These are phyloP conservation scores for Bryoglossum gracile DNA, from an alignment of 495 filamentous ascomycete genomes.

Conservation along the genomic window DNA sequence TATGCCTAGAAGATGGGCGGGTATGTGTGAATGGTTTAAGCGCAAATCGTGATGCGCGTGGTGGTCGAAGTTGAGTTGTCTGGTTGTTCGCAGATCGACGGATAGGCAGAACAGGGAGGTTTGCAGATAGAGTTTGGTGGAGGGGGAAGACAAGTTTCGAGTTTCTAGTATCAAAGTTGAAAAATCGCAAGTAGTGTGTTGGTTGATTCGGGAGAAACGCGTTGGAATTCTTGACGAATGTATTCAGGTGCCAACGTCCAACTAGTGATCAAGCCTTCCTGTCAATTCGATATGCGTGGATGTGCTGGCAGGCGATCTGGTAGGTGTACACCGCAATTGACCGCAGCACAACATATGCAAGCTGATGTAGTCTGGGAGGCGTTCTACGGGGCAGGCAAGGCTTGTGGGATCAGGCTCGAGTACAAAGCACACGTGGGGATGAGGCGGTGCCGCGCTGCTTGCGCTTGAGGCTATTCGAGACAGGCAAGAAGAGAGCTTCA, in stretches of 20 bases:
- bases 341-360: slow-evolving; percentile 51
- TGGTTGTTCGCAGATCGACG: not conserved
- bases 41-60: slow-evolving; percentile 1
- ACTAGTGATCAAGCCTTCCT: slow-evolving; percentile 24
- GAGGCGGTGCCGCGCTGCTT: slow-evolving; percentile 23
- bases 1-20: slow-evolving; percentile 25
- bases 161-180: not conserved
- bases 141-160: not conserved
- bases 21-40: slow-evolving; percentile 3
- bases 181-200: not conserved
- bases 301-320: slow-evolving; percentile 51
- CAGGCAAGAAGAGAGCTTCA: slow-evolving; percentile 22
- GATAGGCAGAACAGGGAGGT: slow-evolving; percentile 6
- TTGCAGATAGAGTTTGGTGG: slow-evolving; percentile 4
- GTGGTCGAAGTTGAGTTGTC: slow-evolving; percentile 1
- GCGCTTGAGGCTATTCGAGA: slow-evolving; percentile 27
- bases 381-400: slow-evolving; percentile 20
- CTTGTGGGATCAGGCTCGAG: slow-evolving; percentile 22
- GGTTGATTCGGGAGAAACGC: slow-evolving; percentile 14
- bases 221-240: slow-evolving; percentile 22
- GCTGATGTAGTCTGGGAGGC: slow-evolving; percentile 47
- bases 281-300: slow-evolving; percentile 51
- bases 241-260: slow-evolving; percentile 25
- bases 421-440: slow-evolving; percentile 22
- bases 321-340: slow-evolving; percentile 41